Evolutionary conservation across 768 basidiomycete genomes (phyloP).

Genomic region (Lactifluus hygrophoroides): DNA sequence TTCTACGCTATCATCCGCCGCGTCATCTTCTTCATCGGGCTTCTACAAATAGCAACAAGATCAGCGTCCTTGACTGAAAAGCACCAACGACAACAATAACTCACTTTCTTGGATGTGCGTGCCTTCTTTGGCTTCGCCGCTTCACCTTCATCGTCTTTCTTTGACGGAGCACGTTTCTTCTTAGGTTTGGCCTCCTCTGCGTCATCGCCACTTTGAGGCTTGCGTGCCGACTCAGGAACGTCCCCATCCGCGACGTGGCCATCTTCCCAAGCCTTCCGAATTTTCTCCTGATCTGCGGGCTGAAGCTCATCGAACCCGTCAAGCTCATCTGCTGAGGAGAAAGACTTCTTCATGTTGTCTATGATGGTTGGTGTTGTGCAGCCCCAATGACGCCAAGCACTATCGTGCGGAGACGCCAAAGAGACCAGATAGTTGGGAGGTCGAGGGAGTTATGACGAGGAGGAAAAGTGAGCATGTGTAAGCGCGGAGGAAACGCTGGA

Average conservation of each 20-base stretch:
- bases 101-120: constrained; percentile 19
- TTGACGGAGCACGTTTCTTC: constrained; percentile 21
- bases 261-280: constrained; percentile 64
- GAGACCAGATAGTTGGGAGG: neutral
- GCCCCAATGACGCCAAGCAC: constrained; percentile 88
- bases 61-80: neutral
- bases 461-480: neutral
- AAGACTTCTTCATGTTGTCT: constrained; percentile 55
- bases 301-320: constrained; percentile 78
- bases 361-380: constrained; percentile 67
- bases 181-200: constrained; percentile 30
- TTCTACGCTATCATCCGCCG: constrained; percentile 34
- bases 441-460: neutral
- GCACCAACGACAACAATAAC: neutral
- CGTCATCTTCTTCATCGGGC: constrained; percentile 32
- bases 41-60: constrained; percentile 15
- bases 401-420: constrained; percentile 23
- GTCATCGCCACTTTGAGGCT: constrained; percentile 38
- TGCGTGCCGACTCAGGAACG: constrained; percentile 65
- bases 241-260: constrained; percentile 80
- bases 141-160: constrained; percentile 30
- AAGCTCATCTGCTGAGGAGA: constrained; percentile 54
- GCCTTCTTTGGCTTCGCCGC: constrained; percentile 30
- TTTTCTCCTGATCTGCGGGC: constrained; percentile 59
- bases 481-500: neutral